Percentiles rank a stretch among this genome's conserved stretches.
These are phyloP conservation scores for Saccharomycopsis sp. DNA, from an alignment of 805 yeast genomes.

Conservation along the genomic window DNA sequence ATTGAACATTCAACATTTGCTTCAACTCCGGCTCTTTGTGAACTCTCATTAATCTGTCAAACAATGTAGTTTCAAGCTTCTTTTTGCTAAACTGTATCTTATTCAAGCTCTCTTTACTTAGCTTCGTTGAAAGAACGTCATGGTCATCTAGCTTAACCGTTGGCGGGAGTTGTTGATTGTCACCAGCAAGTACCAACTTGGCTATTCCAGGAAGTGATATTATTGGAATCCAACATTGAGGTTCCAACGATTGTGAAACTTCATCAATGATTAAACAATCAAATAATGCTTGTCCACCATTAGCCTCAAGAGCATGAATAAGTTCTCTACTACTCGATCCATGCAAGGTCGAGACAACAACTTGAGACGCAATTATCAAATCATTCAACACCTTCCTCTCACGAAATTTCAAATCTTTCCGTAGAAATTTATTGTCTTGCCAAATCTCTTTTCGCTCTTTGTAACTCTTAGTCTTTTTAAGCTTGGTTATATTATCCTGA, in stretches of 20 bases:
- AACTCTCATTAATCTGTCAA: constrained; percentile 62
- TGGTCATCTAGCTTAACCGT: constrained; percentile 59
- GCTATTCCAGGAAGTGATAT: constrained; percentile 52
- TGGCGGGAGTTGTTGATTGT: constrained; percentile 87
- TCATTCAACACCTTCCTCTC: constrained; percentile 59
- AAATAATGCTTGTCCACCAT: constrained; percentile 34
- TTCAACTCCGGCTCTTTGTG: constrained; percentile 39
- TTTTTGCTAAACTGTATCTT: constrained; percentile 29
- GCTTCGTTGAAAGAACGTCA: constrained; percentile 19
- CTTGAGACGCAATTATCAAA: constrained; percentile 52
- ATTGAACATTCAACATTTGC: constrained; percentile 66
- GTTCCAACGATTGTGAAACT: constrained; percentile 89
- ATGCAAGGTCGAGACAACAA: constrained; percentile 79
- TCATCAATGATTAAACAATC: constrained; percentile 88
- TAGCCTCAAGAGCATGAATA: constrained; percentile 23
- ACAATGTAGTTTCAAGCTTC: constrained; percentile 57
- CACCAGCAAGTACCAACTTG: constrained; percentile 81
- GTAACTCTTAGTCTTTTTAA: constrained; percentile 56
- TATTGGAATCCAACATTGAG: constrained; percentile 95
- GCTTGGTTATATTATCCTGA: constrained; percentile 45
- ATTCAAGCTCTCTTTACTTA: background rate
- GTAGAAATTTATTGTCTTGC: constrained; percentile 57
- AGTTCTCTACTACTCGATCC: constrained; percentile 76
- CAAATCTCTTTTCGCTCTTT: constrained; percentile 62
- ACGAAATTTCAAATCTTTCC: constrained; percentile 61